These are phyloP conservation scores for Calonectria montana DNA, from an alignment of 2,329 filamentous ascomycete genomes.

Conservation along the genomic window DNA sequence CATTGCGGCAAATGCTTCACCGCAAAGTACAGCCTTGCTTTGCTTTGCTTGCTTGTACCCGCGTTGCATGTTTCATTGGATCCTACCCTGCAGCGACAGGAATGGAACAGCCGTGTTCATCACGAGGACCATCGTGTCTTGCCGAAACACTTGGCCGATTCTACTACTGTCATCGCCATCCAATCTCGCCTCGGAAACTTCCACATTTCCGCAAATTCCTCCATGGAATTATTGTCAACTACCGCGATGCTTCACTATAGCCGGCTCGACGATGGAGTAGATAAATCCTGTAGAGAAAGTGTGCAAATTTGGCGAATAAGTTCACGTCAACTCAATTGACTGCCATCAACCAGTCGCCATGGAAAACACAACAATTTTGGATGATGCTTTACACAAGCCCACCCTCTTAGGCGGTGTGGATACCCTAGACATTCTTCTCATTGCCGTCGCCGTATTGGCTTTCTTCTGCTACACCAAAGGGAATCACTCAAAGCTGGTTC, in stretches of 20 bases:
- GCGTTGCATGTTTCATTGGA: too few species aligned
- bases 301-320: background rate
- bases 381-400: background rate
- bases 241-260: background rate
- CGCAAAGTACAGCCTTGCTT: background rate
- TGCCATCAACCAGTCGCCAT: background rate
- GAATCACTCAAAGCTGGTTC: background rate
- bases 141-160: background rate
- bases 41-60: background rate
- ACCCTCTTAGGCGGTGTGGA: background rate
- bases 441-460: background rate
- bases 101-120: background rate
- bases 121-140: background rate
- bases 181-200: slow-evolving; percentile 3
- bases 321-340: background rate
- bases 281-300: background rate
- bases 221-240: background rate
- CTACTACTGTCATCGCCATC: background rate
- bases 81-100: background rate
- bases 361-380: background rate
- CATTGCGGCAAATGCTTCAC: background rate
- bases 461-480: slow-evolving; percentile 5
- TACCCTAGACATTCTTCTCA: slow-evolving; percentile 4
- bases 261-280: background rate
- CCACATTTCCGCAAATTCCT: slow-evolving; percentile 2